Evolutionary conservation across 352 stramenopile species (phyloP), one percentile per base, ranked within the genome.

Genomic region (Phytophthora macrochlamydospora): DNA sequence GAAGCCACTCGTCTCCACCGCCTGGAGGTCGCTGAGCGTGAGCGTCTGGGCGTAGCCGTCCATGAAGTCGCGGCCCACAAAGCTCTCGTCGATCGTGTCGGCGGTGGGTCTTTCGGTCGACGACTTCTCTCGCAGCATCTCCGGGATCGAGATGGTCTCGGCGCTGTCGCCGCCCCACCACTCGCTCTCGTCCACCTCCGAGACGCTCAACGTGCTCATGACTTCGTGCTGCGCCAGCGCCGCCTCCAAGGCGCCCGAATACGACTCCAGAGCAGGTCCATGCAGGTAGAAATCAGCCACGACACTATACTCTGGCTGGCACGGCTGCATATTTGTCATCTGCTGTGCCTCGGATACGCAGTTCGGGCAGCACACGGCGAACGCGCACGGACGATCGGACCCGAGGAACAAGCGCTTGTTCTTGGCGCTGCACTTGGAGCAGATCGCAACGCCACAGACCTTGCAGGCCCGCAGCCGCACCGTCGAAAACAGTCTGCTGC

Each of bases 301-400:
- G 30, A 73, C 59, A 2, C 53, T 48, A 32, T 69, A 76, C 45
- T 71, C 59, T 1, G 44, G 2, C 3, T 73, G 55, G 4, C 44
- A 64, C 8, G 69, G 69, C 4, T 46, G 44, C 51, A 76, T 65
- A 0, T 52, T 51, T 6, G 55, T 70, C 69, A 83, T 71, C 37
- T 66, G 67, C 57, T 77, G 69, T 8, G 69, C 59, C 24, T 79
- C 65, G 3, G 66, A 46, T 42, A 79, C 66, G 33, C 76, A 84
- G 32, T 58, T 67, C 4, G 76, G 70, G 54, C 76, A 85, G 9
- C 66, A 73, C 6, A 66, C 54, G 0, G 44, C 40, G 14, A 60
- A 66, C 6, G 66, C 46, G 24, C 61, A 69, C 13, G 60, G 66
- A 8, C 61, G 55, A 13, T 69, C 43, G 7, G 55, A 59, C 9